A percentile compares a stretch with the other conserved stretches of the same genome.
These are phyloP conservation scores for Berkeleyomyces rouxiae DNA, from an alignment of 2,329 filamentous ascomycete species.

Conservation along the genomic window DNA sequence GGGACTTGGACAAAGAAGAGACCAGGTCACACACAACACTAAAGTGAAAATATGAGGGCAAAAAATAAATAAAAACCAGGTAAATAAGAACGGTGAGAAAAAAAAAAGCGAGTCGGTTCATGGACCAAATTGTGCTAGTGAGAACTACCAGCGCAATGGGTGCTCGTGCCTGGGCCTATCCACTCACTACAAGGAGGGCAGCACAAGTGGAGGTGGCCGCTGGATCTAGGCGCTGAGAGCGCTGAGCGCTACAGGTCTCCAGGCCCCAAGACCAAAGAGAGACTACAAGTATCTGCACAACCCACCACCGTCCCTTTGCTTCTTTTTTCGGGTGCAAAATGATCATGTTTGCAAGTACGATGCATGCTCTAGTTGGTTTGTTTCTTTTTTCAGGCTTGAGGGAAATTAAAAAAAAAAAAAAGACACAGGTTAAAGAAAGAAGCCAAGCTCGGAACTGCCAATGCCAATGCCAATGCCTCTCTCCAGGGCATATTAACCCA, in stretches of 20 bases:
- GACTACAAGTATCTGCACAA: background rate
- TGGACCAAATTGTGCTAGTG: background rate
- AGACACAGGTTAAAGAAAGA: background rate
- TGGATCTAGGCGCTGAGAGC: background rate
- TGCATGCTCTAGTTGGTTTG: background rate
- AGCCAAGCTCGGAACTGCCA: background rate
- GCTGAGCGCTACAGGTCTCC: background rate
- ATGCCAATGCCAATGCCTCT: no score
- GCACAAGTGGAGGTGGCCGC: no score
- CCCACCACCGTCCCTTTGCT: background rate
- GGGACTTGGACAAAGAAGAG: constrained; percentile 1
- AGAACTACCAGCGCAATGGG: background rate
- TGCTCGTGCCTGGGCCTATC: background rate
- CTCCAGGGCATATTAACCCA: no score
- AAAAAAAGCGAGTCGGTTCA: background rate
- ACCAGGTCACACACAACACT: constrained; percentile 3
- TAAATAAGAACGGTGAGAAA: background rate
- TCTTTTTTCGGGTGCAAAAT: background rate
- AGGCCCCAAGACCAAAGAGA: no score
- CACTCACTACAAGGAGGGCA: background rate
- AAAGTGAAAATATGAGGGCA: background rate
- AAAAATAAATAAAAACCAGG: background rate
- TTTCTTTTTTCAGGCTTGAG: background rate
- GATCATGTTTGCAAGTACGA: background rate
- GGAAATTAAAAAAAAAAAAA: background rate